A percentile compares a stretch with the other conserved stretches of the same genome.
phyloP scores from a whole-genome alignment of 2,329 filamentous ascomycete genomes.

The Penicillium occitanis region DNA sequence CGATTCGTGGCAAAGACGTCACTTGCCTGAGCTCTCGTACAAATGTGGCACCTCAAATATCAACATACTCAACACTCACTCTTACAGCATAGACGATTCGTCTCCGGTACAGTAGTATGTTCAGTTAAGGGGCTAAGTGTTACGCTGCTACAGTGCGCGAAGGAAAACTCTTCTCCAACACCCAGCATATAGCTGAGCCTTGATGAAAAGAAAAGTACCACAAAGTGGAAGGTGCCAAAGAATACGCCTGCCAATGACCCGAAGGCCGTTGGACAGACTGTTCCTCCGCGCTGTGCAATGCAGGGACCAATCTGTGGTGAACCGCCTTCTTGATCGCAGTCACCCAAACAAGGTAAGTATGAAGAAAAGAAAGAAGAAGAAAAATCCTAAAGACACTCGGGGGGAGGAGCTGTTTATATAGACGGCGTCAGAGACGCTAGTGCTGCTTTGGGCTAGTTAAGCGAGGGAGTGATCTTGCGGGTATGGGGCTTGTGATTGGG shows the following conservation, averaged over 20 bases:
- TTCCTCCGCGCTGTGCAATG: conserved; percentile 60
- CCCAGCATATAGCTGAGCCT: conserved; percentile 36
- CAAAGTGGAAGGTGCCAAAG: conserved; percentile 47
- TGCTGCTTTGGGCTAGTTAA: conserved; percentile 13
- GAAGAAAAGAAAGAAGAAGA: conserved; percentile 47
- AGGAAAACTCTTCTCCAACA: conserved; percentile 36
- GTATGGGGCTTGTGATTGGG: conserved; percentile 14
- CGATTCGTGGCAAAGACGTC: conserved; percentile 11
- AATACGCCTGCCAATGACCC: conserved; percentile 52
- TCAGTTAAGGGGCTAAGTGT: no score
- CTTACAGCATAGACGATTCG: no score
- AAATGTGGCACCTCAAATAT: neutral
- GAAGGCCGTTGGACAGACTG: conserved; percentile 51
- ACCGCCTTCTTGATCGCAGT: conserved; percentile 49
- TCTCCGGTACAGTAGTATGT: no score
- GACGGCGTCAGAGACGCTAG: neutral
- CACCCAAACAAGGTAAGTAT: conserved; percentile 55
- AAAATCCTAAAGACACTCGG: conserved; percentile 25
- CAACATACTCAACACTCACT: no score
- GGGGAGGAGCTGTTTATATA: conserved; percentile 35
- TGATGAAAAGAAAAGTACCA: conserved; percentile 44
- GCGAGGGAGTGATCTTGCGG: conserved; percentile 20
- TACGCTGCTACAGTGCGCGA: no score
- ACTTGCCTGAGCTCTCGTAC: neutral
- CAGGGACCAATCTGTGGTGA: conserved; percentile 52